A percentile compares a stretch with the other conserved stretches of the same genome.
Conservation (phyloP, 2,329 filamentous ascomycete species). For the Sphaerostilbella broomeana region DNA sequence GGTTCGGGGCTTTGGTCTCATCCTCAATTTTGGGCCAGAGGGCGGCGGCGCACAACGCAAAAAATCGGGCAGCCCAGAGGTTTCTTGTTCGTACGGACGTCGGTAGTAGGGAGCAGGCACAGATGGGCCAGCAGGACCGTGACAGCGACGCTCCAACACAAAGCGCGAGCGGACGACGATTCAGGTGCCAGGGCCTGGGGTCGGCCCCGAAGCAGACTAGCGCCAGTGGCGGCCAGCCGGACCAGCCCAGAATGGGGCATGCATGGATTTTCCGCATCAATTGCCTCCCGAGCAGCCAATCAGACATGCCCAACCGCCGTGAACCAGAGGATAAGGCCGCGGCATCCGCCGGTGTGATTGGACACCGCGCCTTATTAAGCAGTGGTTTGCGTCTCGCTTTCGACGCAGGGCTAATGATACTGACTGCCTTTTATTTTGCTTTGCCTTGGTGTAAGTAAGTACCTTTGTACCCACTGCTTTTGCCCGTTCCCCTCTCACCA, state of each 20-base stretch:
- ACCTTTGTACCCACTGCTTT: no score
- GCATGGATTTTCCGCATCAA: no score
- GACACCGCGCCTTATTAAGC: background rate
- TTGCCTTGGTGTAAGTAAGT: no score
- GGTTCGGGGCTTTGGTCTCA: constrained; percentile 34
- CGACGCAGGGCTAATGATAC: no score
- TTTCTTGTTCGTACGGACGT: constrained; percentile 11
- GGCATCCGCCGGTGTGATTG: no score
- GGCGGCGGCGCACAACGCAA: constrained; percentile 33
- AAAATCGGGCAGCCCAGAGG: constrained; percentile 18
- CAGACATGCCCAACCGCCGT: background rate
- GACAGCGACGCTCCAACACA: constrained; percentile 20
- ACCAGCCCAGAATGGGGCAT: constrained; percentile 4
- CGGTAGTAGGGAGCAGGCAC: constrained; percentile 11
- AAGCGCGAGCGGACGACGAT: constrained; percentile 10
- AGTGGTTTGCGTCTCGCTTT: no score
- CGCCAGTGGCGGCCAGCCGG: background rate
- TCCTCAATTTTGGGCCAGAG: constrained; percentile 34
- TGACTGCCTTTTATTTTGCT: no score
- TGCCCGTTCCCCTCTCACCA: no score
- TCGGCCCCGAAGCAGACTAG: constrained; percentile 5
- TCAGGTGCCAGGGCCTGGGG: constrained; percentile 13
- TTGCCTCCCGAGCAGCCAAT: constrained; percentile 9
- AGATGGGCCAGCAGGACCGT: constrained; percentile 16
- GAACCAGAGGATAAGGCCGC: no score